Conservation (phyloP, 768 basidiomycete species). For the Lactarius evosmus region DNA sequence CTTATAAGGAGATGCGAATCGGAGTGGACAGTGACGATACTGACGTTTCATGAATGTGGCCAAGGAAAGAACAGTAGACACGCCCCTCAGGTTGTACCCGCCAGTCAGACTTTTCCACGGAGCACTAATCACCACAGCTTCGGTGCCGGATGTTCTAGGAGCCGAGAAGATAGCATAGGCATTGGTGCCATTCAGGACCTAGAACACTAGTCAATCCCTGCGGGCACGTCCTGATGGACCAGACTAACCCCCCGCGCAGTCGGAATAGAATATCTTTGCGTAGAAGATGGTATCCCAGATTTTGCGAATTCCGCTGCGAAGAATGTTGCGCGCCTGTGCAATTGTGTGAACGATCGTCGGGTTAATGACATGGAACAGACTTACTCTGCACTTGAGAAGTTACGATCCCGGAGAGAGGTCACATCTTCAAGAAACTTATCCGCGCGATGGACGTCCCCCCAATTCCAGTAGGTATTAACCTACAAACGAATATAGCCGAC, state of each 20-base stretch:
- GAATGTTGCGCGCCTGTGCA: conserved; percentile 59
- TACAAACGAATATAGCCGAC: conserved; percentile 33
- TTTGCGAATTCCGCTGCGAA: conserved; percentile 64
- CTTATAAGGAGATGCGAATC: conserved; percentile 1
- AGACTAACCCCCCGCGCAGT: conserved; percentile 50
- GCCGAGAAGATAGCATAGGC: conserved; percentile 79
- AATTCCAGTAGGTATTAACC: conserved; percentile 91
- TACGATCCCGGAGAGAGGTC: conserved; percentile 56
- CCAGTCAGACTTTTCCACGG: conserved; percentile 77
- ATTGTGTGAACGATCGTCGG: conserved; percentile 14
- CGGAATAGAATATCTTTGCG: conserved; percentile 62
- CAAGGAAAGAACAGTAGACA: conserved; percentile 81
- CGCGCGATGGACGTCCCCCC: conserved; percentile 85
- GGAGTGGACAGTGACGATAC: conserved; percentile 25
- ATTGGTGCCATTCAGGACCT: conserved; percentile 68
- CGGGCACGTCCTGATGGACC: background rate
- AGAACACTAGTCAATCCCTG: conserved; percentile 15
- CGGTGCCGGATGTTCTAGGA: conserved; percentile 88
- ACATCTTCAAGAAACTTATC: conserved; percentile 76
- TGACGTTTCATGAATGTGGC: conserved; percentile 80
- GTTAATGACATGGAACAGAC: conserved; percentile 31
- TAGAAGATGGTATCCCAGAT: conserved; percentile 67
- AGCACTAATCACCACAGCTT: conserved; percentile 89
- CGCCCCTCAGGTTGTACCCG: conserved; percentile 78
- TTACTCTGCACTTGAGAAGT: conserved; percentile 71